Evolutionary conservation across 2,329 filamentous ascomycete species (phyloP).

Genomic region (Cordyceps militaris): DNA sequence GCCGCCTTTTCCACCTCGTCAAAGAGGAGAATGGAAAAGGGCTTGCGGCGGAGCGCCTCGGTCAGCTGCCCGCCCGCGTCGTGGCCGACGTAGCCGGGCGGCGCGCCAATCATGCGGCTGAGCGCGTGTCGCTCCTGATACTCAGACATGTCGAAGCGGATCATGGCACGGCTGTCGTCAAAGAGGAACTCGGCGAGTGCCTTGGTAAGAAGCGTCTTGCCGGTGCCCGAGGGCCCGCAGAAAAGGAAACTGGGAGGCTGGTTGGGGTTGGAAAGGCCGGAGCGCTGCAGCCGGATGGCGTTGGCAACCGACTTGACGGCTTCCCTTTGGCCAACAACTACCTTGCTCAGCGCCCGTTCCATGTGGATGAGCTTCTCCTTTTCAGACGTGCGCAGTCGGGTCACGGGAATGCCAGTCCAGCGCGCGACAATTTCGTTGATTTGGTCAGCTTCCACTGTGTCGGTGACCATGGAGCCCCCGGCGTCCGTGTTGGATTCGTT

Average conservation of each 20-base stretch:
- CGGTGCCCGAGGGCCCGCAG: conserved; percentile 95
- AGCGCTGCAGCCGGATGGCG: conserved; percentile 89
- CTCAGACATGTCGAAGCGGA: conserved; percentile 98
- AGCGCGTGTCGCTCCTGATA: conserved; percentile 96
- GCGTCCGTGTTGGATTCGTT: conserved; percentile 48
- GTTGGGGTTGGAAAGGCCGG: conserved; percentile 90
- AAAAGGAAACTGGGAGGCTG: conserved; percentile 97
- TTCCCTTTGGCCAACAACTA: conserved; percentile 91
- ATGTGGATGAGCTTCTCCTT: conserved; percentile 98
- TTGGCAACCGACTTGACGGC: conserved; percentile 91
- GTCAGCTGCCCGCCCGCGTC: conserved; percentile 94
- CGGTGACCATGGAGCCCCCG: conserved; percentile 72
- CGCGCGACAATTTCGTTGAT: conserved; percentile 98
- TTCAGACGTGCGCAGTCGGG: conserved; percentile 85
- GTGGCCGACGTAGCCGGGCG: conserved; percentile 93
- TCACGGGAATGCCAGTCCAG: conserved; percentile 98
- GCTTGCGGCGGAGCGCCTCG: conserved; percentile 84
- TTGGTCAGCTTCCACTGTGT: conserved; percentile 91
- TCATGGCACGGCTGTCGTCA: conserved; percentile 95
- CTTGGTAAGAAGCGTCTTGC: conserved; percentile 96
- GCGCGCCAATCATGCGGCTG: conserved; percentile 95
- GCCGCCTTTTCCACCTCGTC: conserved; percentile 98
- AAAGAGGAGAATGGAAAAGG: conserved; percentile 96
- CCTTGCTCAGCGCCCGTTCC: conserved; percentile 76
- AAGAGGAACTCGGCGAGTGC: conserved; percentile 96